A percentile compares a stretch with the other conserved stretches of the same genome.
Conservation (phyloP, 2,329 filamentous ascomycete species). For the Metarhizium guizhouense region DNA sequence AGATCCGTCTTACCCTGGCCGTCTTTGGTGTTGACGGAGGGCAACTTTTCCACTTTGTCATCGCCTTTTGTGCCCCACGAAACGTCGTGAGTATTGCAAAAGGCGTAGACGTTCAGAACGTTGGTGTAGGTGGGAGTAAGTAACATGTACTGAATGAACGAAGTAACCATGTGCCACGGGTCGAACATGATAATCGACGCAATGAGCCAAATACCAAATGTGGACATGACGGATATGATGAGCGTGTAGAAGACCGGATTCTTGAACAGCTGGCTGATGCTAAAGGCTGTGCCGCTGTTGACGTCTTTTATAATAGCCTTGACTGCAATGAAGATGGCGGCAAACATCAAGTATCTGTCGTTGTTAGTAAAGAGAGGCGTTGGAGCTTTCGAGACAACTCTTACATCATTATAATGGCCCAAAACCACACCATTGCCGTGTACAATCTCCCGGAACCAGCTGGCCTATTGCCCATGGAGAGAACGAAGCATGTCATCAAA, state of each 20-base stretch:
- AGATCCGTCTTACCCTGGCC: slow-evolving; percentile 89
- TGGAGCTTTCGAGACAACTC: slow-evolving; percentile 20
- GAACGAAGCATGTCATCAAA: slow-evolving; percentile 87
- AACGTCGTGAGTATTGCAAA: slow-evolving; percentile 97
- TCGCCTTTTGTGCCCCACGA: slow-evolving; percentile 98
- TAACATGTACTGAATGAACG: slow-evolving; percentile 87
- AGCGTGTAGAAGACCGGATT: slow-evolving; percentile 89
- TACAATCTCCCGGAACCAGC: slow-evolving; percentile 91
- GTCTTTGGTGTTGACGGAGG: slow-evolving; percentile 81
- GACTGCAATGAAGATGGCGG: slow-evolving; percentile 89
- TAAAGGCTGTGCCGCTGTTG: slow-evolving; percentile 52
- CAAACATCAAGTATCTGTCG: slow-evolving; percentile 77
- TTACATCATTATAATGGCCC: slow-evolving; percentile 88
- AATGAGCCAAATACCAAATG: slow-evolving; percentile 87
- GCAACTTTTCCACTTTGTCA: slow-evolving; percentile 86
- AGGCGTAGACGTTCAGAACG: slow-evolving; percentile 97
- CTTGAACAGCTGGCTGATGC: slow-evolving; percentile 63
- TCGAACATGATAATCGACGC: slow-evolving; percentile 92
- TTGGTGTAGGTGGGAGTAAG: slow-evolving; percentile 96
- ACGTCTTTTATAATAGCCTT: slow-evolving; percentile 71
- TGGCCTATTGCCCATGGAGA: slow-evolving; percentile 89
- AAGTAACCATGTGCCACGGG: slow-evolving; percentile 99
- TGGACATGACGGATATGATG: slow-evolving; percentile 85
- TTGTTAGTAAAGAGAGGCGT: not conserved
- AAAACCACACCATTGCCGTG: slow-evolving; percentile 97